Evolutionary conservation across 2,329 filamentous ascomycete genomes (phyloP), one percentile per base, ranked within the genome.

Genomic region (Ampelomyces quisqualis): DNA sequence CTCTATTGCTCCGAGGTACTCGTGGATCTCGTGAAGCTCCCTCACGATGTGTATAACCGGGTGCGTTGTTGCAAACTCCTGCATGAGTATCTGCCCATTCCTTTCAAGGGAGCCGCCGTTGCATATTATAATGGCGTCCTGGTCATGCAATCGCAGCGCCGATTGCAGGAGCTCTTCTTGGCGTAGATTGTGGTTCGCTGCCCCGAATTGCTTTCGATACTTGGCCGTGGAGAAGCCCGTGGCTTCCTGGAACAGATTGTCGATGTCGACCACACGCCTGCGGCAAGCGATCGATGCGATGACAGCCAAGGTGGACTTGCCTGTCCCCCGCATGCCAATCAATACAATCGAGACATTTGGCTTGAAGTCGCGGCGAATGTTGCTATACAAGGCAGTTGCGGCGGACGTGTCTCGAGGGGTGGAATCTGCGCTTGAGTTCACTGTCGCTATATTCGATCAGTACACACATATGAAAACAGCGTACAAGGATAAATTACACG

Each of bases 281-380:
- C 81, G 79, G 64, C 86, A 81, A 34, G 84, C 84, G 6, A 82
- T 82, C 0, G 85, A 85, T 5, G 85, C 83, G 47, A 90, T 88
- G 33, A 90, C 79, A 10, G 83, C 86, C 8, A 90, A 71, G 1
- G 84, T 88, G 2, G 85, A 85, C 65, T 90, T 90, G 11, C 86
- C 86, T 4, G 84, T 81, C 8, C 86, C 86, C 10, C 84, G 80
- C 40, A 88, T 81, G 2, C 86, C 86, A 15, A 86, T 77, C 13
- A 90, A 73, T 5, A 90, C 78, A 40, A 90, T 81, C 1, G 86
- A 88, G 2, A 84, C 81, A 71, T 86, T 77, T 7, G 74, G 64
- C 7, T 73, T 69, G 57, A 85, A 86, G 13, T 58, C 57, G 30
- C 57, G 71, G 40, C 55, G 49, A 6, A 58, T 57, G 29, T 63